Evolutionary conservation across 2,329 filamentous ascomycete genomes (phyloP).

Genomic region (Pseudogymnoascus sp.): DNA sequence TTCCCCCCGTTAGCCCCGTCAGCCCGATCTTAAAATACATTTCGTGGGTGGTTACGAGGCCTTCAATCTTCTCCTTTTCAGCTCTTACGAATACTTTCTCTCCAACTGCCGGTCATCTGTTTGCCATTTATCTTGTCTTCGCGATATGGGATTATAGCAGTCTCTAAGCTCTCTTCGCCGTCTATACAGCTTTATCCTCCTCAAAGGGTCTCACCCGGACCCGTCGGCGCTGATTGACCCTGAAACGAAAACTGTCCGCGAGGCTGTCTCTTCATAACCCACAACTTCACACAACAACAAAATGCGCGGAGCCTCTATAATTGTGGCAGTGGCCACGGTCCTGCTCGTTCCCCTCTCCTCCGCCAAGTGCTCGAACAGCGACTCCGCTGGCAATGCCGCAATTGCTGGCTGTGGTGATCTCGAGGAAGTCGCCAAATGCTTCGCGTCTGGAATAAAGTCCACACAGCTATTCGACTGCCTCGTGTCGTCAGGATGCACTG

Average conservation of each 20-base stretch:
- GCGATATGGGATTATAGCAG: slow-evolving; percentile 1
- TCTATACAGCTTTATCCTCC: not conserved
- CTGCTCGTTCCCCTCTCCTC: not conserved
- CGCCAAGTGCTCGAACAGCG: not conserved
- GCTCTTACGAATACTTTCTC: not conserved
- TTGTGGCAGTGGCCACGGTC: not conserved
- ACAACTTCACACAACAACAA: not conserved
- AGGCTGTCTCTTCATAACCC: not conserved
- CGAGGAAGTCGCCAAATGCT: not conserved
- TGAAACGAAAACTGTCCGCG: not conserved
- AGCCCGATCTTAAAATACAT: slow-evolving; percentile 5
- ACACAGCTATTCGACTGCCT: not conserved
- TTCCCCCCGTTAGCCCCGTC: not conserved
- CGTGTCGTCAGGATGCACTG: not conserved
- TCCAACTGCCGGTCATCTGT: not conserved
- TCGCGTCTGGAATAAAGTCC: not conserved
- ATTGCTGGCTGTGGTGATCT: not conserved
- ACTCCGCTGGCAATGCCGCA: not conserved
- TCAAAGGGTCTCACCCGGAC: not conserved
- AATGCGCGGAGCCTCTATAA: slow-evolving; percentile 1
- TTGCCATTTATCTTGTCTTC: not conserved
- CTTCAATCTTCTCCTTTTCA: slow-evolving; percentile 1
- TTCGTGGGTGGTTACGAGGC: not conserved
- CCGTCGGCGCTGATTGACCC: not conserved
- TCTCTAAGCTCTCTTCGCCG: not conserved